Percentiles rank a stretch among this genome's conserved stretches.
phyloP scores from a whole-genome alignment of 1,284 basidiomycete species.

The Wallemia hederae region DNA sequence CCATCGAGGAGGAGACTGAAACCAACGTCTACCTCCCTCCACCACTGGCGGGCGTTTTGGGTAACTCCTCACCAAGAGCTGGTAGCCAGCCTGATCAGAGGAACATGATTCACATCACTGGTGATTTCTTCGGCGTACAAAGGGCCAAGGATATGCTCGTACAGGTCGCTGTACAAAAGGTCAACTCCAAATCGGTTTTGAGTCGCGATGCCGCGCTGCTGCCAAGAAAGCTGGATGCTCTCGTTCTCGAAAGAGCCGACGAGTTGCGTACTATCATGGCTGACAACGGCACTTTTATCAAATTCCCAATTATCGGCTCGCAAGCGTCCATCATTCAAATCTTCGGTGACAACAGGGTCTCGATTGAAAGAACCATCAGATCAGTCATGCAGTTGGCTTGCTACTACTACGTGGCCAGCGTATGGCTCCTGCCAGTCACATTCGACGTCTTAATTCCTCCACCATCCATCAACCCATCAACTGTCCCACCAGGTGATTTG shows the following conservation, averaged over 20 bases:
- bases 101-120: conserved; percentile 82
- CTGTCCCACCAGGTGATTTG: conserved; percentile 45
- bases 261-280: conserved; percentile 74
- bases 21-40: conserved; percentile 91
- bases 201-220: conserved; percentile 78
- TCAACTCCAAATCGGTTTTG: conserved; percentile 37
- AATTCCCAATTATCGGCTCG: conserved; percentile 68
- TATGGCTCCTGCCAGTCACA: conserved; percentile 78
- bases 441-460: conserved; percentile 69
- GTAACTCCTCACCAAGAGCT: conserved; percentile 10
- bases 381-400: conserved; percentile 92
- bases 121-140: conserved; percentile 88
- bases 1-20: conserved; percentile 86
- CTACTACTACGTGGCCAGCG: conserved; percentile 79
- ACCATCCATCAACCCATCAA: conserved; percentile 42
- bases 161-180: conserved; percentile 61
- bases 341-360: conserved; percentile 77
- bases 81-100: conserved; percentile 15
- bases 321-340: conserved; percentile 76
- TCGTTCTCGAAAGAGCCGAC: conserved; percentile 72
- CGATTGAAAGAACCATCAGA: conserved; percentile 78
- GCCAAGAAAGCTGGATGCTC: conserved; percentile 92
- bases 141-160: conserved; percentile 81
- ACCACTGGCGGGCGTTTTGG: conserved; percentile 57
- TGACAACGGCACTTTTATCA: conserved; percentile 86